Conservation (phyloP, 2,329 filamentous ascomycete species). For the Botrytis sinoallii region DNA sequence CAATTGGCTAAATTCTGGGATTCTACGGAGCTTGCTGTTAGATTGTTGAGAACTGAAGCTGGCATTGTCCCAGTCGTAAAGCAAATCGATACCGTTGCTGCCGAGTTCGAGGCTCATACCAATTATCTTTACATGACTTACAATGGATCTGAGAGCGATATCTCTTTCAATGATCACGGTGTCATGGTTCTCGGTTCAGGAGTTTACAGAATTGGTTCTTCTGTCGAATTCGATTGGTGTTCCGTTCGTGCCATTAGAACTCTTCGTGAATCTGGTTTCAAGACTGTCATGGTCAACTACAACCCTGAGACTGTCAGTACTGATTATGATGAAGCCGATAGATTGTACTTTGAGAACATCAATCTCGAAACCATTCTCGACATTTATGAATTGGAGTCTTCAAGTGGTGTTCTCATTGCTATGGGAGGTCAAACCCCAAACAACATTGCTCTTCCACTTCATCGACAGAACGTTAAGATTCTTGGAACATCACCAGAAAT, state of each 20-base stretch:
- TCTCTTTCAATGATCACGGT: conserved; percentile 89
- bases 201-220: conserved; percentile 96
- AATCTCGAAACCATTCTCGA: conserved; percentile 98
- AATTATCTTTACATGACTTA: conserved; percentile 97
- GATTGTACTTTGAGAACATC: conserved; percentile 93
- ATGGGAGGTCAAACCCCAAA: conserved; percentile 95
- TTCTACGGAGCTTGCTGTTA: conserved; percentile 84
- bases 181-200: conserved; percentile 87
- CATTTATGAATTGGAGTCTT: conserved; percentile 89
- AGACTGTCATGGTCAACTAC: conserved; percentile 93
- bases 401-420: conserved; percentile 86
- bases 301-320: conserved; percentile 68
- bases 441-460: conserved; percentile 92
- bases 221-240: conserved; percentile 99
- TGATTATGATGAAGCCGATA: conserved; percentile 86
- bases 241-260: conserved; percentile 86
- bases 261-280: conserved; percentile 82
- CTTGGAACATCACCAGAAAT: conserved; percentile 90
- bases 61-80: conserved; percentile 95
- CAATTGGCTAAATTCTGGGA: conserved; percentile 87
- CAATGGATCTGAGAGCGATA: conserved; percentile 91
- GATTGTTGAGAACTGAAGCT: conserved; percentile 78
- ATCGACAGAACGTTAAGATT: conserved; percentile 86
- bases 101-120: conserved; percentile 91
- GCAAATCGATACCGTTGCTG: conserved; percentile 96